phyloP scores from a whole-genome alignment of 345 rosid genomes.

The Hibiscus syriacus region DNA sequence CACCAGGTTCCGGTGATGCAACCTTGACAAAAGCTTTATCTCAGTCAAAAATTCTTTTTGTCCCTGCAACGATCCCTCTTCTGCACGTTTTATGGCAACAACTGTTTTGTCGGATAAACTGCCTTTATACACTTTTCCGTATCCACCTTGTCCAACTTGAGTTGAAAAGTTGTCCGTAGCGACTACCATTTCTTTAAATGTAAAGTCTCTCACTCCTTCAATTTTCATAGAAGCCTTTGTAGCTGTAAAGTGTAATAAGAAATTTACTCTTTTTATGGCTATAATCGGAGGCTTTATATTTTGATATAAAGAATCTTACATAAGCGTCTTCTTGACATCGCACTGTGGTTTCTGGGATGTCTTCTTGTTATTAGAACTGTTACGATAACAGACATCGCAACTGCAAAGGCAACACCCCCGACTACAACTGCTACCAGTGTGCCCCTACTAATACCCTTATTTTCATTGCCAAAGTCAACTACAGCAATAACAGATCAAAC shows the following conservation, averaged over 20 bases:
- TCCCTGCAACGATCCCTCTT: constrained; percentile 83
- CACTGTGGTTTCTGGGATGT: constrained; percentile 26
- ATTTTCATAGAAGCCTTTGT: constrained; percentile 52
- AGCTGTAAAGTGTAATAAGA: constrained; percentile 37
- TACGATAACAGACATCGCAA: constrained; percentile 33
- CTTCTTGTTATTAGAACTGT: constrained; percentile 41
- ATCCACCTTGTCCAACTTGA: constrained; percentile 84
- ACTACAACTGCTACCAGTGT: constrained; percentile 43
- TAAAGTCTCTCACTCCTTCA: constrained; percentile 69
- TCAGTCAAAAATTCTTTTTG: constrained; percentile 83
- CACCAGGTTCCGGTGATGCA: constrained; percentile 84
- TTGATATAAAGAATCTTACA: constrained; percentile 37
- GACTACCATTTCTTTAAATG: constrained; percentile 59
- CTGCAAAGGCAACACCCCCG: constrained; percentile 44
- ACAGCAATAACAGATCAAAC: constrained; percentile 9
- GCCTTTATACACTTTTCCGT: constrained; percentile 86
- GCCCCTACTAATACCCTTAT: constrained; percentile 39
- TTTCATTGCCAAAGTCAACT: constrained; percentile 29
- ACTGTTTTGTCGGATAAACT: constrained; percentile 43
- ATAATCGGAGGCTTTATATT: not conserved
- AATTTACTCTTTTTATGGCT: not conserved
- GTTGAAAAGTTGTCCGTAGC: constrained; percentile 69
- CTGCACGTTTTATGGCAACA: constrained; percentile 82
- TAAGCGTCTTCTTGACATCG: constrained; percentile 43
- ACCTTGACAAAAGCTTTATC: constrained; percentile 70